Conservation (phyloP, 1,139 yeast genomes). For the Saccharomyces pastorianus region DNA sequence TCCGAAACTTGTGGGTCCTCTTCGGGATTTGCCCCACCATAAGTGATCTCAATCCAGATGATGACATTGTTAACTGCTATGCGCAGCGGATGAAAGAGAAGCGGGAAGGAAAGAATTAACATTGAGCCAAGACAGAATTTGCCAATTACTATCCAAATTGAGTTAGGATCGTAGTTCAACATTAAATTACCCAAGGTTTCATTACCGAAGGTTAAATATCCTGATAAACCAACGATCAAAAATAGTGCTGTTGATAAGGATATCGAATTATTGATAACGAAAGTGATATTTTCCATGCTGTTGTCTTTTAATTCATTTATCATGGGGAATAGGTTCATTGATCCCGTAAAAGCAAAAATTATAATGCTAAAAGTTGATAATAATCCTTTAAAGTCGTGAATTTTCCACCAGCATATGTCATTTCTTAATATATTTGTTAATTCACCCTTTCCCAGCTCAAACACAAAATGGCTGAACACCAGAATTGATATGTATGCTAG, state of each 20-base stretch:
- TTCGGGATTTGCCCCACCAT: conserved; percentile 3
- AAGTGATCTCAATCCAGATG: conserved; percentile 39
- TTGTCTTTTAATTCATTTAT: conserved; percentile 69
- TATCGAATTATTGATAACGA: conserved; percentile 51
- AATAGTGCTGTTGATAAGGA: conserved; percentile 52
- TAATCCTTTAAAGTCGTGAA: conserved; percentile 52
- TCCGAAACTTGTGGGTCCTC: neutral
- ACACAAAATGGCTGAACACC: conserved; percentile 48
- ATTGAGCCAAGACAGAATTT: conserved; percentile 68
- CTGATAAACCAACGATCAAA: conserved; percentile 66
- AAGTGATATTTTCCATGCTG: conserved; percentile 41
- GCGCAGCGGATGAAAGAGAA: conserved; percentile 89
- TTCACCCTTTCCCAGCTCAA: conserved; percentile 34
- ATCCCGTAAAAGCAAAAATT: conserved; percentile 91
- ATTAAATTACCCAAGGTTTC: conserved; percentile 75
- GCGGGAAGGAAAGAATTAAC: conserved; percentile 83
- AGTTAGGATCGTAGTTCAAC: conserved; percentile 43
- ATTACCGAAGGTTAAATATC: conserved; percentile 82
- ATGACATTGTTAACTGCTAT: conserved; percentile 72
- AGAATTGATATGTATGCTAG: conserved; percentile 72
- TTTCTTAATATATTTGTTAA: neutral
- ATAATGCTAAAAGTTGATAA: conserved; percentile 82
- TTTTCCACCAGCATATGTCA: conserved; percentile 43
- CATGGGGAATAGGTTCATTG: conserved; percentile 87
- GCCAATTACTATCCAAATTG: conserved; percentile 44